These are phyloP conservation scores for Rhinocladiella similis DNA, from an alignment of 2,329 filamentous ascomycete genomes.

Conservation along the genomic window DNA sequence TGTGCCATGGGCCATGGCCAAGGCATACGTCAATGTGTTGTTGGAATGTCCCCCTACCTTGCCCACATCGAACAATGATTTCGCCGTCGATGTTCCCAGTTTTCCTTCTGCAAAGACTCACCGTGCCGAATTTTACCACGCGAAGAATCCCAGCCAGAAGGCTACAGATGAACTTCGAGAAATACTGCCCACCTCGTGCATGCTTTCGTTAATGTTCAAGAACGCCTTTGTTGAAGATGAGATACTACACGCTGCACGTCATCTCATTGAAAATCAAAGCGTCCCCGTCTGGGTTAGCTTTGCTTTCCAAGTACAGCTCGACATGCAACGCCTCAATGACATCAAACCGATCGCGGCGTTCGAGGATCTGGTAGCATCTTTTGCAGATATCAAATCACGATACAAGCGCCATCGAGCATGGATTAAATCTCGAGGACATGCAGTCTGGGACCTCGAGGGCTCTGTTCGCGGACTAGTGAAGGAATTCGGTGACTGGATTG, in stretches of 20 bases:
- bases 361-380: not conserved
- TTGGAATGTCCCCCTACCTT: not conserved
- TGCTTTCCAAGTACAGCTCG: slow-evolving; percentile 2
- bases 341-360: not conserved
- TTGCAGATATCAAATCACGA: not conserved
- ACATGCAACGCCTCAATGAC: not conserved
- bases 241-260: slow-evolving; percentile 3
- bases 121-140: not conserved
- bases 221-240: slow-evolving; percentile 4
- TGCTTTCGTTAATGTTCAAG: slow-evolving; percentile 2
- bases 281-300: slow-evolving; percentile 4
- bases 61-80: slow-evolving; percentile 4
- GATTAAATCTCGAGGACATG: not conserved
- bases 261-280: slow-evolving; percentile 2
- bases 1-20: slow-evolving; percentile 4
- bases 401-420: not conserved
- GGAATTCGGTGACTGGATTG: slow-evolving; percentile 1
- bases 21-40: not conserved
- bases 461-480: not conserved
- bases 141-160: slow-evolving; percentile 4
- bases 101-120: not conserved
- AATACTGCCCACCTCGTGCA: not conserved
- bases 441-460: not conserved
- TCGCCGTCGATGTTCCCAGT: not conserved
- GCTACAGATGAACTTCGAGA: not conserved